phyloP scores from a whole-genome alignment of 129 eudicot genomes.

The Chrysanthemum lavandulifolium region DNA sequence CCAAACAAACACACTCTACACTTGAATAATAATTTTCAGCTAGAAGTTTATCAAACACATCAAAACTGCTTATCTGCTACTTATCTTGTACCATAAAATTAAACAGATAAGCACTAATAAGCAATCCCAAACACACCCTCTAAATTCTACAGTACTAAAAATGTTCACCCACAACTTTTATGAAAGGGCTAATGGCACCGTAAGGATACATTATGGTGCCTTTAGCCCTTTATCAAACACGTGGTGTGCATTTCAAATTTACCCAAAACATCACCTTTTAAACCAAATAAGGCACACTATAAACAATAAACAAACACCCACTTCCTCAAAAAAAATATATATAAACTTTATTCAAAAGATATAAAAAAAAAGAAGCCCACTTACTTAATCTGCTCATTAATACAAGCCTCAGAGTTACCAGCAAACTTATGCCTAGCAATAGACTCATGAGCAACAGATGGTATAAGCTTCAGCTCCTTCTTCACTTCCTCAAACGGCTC shows the following conservation, averaged over 20 bases:
- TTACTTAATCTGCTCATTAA: conserved; percentile 90
- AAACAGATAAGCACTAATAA: too few relatives aligned
- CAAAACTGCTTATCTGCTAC: too few relatives aligned
- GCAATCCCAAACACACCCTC: too few relatives aligned
- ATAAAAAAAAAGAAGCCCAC: conserved; percentile 1
- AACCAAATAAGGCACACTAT: too few relatives aligned
- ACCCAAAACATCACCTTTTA: neutral
- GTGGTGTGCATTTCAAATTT: conserved; percentile 10
- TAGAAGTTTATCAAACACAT: neutral
- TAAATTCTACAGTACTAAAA: too few relatives aligned
- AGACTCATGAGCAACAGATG: conserved; percentile 58
- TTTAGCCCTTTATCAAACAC: conserved; percentile 35
- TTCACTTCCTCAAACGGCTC: conserved; percentile 91
- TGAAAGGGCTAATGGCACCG: too few relatives aligned
- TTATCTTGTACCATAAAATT: too few relatives aligned
- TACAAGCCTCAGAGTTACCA: conserved; percentile 59
- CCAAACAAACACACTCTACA: neutral
- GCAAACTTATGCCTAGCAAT: conserved; percentile 78
- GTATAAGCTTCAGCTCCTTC: conserved; percentile 78
- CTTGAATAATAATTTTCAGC: neutral
- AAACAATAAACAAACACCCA: neutral
- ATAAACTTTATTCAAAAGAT: neutral
- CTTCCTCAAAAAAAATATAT: neutral
- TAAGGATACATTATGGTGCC: too few relatives aligned
- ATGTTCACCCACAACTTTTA: neutral